Conservation (phyloP, 1,139 yeast species). For the Geotrichum candidum region DNA sequence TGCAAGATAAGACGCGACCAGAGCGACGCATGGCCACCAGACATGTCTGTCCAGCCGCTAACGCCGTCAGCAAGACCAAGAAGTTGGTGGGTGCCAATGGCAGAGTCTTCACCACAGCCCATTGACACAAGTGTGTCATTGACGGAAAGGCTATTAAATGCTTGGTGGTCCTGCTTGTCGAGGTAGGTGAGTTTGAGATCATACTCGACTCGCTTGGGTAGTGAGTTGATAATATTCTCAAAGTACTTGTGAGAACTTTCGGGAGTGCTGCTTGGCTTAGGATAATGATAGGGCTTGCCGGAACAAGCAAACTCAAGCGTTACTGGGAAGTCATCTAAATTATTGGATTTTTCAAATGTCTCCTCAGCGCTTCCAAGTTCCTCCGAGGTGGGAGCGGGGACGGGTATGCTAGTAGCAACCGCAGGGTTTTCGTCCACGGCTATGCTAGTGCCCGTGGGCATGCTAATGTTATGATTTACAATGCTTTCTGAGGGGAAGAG, state of each 20-base stretch:
- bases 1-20: constrained; percentile 51
- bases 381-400: background rate
- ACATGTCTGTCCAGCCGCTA: constrained; percentile 51
- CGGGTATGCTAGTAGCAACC: background rate
- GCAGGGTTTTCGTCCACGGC: background rate
- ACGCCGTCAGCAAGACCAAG: constrained; percentile 59
- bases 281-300: constrained; percentile 13
- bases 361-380: background rate
- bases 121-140: constrained; percentile 10
- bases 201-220: constrained; percentile 1
- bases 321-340: background rate
- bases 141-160: background rate
- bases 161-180: background rate
- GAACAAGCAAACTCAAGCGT: constrained; percentile 12
- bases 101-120: constrained; percentile 51
- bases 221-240: constrained; percentile 5
- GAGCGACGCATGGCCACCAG: constrained; percentile 43
- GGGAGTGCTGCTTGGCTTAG: background rate
- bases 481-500: background rate
- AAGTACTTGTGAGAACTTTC: background rate
- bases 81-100: constrained; percentile 51
- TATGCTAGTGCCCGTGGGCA: background rate
- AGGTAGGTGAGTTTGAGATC: background rate
- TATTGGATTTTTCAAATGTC: background rate
- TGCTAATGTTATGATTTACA: background rate